Conservation (phyloP, 1,139 yeast species). For the Kodamaea sp. region DNA sequence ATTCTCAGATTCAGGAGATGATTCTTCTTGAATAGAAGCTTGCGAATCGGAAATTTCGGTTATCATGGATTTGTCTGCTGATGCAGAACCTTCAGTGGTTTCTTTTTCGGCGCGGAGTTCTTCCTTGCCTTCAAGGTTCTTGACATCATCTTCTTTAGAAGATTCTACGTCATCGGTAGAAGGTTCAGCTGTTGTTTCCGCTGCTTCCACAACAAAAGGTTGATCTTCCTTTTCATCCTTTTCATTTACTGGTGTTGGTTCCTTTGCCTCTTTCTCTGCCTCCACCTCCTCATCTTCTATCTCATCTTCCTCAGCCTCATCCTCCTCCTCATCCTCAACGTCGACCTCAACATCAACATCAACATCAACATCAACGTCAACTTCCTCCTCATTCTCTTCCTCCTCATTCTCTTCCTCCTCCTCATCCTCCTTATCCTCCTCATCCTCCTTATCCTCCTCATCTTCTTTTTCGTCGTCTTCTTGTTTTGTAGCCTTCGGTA, state of each 20-base stretch:
- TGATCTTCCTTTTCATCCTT: slow-evolving; percentile 5
- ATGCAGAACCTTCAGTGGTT: too few relatives aligned
- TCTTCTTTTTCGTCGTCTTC: slow-evolving; percentile 1
- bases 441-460: slow-evolving; percentile 1
- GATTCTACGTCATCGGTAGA: background rate
- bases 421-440: slow-evolving; percentile 3
- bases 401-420: background rate
- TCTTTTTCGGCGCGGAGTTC: too few relatives aligned
- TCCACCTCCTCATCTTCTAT: background rate
- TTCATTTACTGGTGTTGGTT: slow-evolving; percentile 5
- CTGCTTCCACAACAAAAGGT: slow-evolving; percentile 3
- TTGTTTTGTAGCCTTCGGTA: background rate
- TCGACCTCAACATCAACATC: slow-evolving; percentile 2
- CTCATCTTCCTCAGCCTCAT: slow-evolving; percentile 4
- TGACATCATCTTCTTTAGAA: background rate
- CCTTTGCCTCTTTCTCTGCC: background rate
- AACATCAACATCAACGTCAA: slow-evolving; percentile 3
- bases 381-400: slow-evolving; percentile 2
- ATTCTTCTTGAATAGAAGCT: too few relatives aligned
- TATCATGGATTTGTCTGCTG: too few relatives aligned
- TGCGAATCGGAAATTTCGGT: too few relatives aligned
- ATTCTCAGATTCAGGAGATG: too few relatives aligned
- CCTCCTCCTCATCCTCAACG: slow-evolving; percentile 9
- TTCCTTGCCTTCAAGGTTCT: background rate
- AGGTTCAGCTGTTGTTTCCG: slow-evolving; percentile 1